Conservation (phyloP, 345 rosid genomes). For the Citrus inodora region DNA sequence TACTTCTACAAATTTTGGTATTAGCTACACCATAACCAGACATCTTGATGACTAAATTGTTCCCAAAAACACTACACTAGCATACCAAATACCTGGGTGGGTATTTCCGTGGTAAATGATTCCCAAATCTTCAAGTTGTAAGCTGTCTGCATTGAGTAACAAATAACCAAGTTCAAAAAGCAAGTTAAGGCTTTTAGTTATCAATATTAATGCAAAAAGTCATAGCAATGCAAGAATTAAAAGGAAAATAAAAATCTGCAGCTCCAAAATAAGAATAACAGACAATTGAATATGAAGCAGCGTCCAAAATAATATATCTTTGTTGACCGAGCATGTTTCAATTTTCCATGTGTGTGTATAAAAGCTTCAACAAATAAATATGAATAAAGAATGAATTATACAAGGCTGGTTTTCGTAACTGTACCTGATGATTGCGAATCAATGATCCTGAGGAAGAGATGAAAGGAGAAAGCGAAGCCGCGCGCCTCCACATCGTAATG, state of each 20-base stretch:
- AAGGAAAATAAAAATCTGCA: background rate
- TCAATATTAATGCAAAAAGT: slow-evolving; percentile 5
- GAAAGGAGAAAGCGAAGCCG: slow-evolving; percentile 54
- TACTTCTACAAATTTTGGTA: background rate
- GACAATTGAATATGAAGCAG: background rate
- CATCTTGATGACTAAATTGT: background rate
- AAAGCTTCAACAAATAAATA: background rate
- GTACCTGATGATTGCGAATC: slow-evolving; percentile 45
- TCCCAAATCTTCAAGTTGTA: slow-evolving; percentile 31
- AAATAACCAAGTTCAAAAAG: slow-evolving; percentile 2
- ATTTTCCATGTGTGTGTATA: background rate
- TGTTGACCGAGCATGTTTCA: background rate
- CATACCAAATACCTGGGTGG: slow-evolving; percentile 34
- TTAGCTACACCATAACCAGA: background rate
- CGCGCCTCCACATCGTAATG: slow-evolving; percentile 69
- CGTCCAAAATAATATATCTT: background rate
- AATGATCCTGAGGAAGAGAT: slow-evolving; percentile 46
- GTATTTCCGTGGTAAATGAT: slow-evolving; percentile 37
- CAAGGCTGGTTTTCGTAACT: too few species aligned
- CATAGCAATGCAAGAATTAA: background rate
- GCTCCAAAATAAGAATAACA: background rate
- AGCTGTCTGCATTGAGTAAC: slow-evolving; percentile 30
- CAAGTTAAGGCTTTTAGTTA: background rate
- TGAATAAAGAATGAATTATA: background rate
- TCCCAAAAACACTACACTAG: background rate